These are phyloP conservation scores for Boletus rex-veris DNA, from an alignment of 768 basidiomycete species.

Conservation along the genomic window DNA sequence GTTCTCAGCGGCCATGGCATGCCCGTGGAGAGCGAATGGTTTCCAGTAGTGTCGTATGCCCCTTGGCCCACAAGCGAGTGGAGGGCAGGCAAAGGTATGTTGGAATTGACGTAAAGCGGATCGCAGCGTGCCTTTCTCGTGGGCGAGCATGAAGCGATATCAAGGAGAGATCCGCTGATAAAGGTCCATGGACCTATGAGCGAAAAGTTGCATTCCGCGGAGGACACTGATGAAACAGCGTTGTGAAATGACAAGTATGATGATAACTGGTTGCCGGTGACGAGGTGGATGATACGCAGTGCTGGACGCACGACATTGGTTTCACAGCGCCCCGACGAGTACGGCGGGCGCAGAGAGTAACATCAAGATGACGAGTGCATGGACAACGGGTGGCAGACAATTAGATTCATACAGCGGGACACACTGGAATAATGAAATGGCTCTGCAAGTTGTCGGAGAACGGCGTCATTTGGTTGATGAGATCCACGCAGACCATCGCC, in stretches of 20 bases:
- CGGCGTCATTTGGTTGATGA: slow-evolving; percentile 24
- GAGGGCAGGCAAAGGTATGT: slow-evolving; percentile 31
- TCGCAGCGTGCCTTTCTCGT: slow-evolving; percentile 19
- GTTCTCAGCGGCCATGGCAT: slow-evolving; percentile 18
- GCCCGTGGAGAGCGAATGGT: slow-evolving; percentile 28
- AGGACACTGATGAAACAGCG: not conserved
- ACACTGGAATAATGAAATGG: slow-evolving; percentile 27
- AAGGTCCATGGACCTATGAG: slow-evolving; percentile 21
- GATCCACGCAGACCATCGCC: slow-evolving; percentile 18
- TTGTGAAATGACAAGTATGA: not conserved
- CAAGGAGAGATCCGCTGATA: slow-evolving; percentile 29
- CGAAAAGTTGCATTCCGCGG: not conserved
- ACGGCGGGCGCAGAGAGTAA: slow-evolving; percentile 15
- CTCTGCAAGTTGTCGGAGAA: slow-evolving; percentile 21
- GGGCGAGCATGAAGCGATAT: slow-evolving; percentile 14
- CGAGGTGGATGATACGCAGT: slow-evolving; percentile 2
- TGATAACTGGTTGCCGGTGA: not conserved
- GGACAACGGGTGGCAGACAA: slow-evolving; percentile 30
- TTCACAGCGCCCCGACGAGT: slow-evolving; percentile 16
- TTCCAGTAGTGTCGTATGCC: slow-evolving; percentile 14
- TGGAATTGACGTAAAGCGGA: slow-evolving; percentile 28
- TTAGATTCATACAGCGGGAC: slow-evolving; percentile 25
- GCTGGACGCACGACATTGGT: not conserved
- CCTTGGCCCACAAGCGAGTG: slow-evolving; percentile 30
- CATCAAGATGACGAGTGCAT: slow-evolving; percentile 17